Evolutionary conservation across 2,329 filamentous ascomycete genomes (phyloP).

Genomic region (Mollisiaceae sp.): DNA sequence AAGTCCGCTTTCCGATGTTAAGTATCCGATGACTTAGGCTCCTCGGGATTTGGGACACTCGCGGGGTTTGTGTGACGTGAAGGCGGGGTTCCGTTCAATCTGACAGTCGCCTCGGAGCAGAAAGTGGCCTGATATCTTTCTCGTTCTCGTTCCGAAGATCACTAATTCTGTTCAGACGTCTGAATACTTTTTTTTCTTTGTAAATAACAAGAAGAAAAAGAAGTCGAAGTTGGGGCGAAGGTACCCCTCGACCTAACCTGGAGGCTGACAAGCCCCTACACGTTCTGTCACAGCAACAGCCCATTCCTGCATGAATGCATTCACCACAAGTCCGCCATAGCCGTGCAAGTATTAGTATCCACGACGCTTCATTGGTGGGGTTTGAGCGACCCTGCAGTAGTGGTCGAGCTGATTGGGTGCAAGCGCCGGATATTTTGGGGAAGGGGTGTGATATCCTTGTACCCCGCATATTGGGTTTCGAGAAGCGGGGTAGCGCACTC

Average conservation of each 20-base stretch:
- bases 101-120: not conserved
- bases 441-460: not conserved
- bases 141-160: not conserved
- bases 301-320: not conserved
- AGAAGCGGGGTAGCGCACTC: conserved; percentile 9
- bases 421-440: conserved; percentile 4
- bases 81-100: not conserved
- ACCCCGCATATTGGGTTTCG: conserved; percentile 10
- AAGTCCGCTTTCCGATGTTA: not conserved
- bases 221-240: not conserved
- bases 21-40: not conserved
- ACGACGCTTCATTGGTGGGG: not conserved
- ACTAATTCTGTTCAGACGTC: not conserved
- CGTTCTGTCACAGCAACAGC: conserved; percentile 9
- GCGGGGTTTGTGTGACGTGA: conserved; percentile 12
- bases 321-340: not conserved
- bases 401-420: not conserved
- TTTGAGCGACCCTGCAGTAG: not conserved
- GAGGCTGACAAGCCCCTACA: not conserved
- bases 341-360: not conserved
- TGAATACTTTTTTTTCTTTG: not conserved
- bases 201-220: not conserved
- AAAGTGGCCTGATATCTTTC: not conserved
- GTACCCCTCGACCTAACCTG: not conserved
- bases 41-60: not conserved